Evolutionary conservation across 305 asterid species (phyloP).

Genomic region (Nicotiana rustica): DNA sequence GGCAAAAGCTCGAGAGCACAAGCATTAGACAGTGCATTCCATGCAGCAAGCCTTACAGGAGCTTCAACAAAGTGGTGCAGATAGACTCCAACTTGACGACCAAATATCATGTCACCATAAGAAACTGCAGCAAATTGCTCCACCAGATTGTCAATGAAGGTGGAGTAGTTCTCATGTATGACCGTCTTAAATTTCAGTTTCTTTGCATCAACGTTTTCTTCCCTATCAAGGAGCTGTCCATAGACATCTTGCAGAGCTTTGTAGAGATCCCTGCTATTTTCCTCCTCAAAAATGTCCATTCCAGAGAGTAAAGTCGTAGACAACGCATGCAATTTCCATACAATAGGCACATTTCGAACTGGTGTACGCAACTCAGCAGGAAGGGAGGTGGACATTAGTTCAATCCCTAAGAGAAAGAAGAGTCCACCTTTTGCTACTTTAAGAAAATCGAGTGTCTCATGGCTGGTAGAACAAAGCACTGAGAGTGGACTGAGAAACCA

Average conservation of each 20-base stretch:
- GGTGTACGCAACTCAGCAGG: slow-evolving; percentile 50
- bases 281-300: slow-evolving; percentile 76
- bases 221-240: slow-evolving; percentile 62
- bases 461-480: slow-evolving; percentile 44
- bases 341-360: slow-evolving; percentile 58
- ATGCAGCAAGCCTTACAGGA: slow-evolving; percentile 75
- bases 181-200: slow-evolving; percentile 62
- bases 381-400: slow-evolving; percentile 58
- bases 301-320: slow-evolving; percentile 73
- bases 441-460: slow-evolving; percentile 49
- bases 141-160: slow-evolving; percentile 79
- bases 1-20: slow-evolving; percentile 90
- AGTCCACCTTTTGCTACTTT: slow-evolving; percentile 80
- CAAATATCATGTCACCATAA: slow-evolving; percentile 83
- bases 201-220: slow-evolving; percentile 35
- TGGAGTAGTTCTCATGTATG: slow-evolving; percentile 76
- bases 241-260: slow-evolving; percentile 74
- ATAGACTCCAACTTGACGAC: slow-evolving; percentile 83
- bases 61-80: slow-evolving; percentile 77
- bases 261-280: slow-evolving; percentile 74
- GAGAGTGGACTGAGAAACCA: slow-evolving; percentile 97
- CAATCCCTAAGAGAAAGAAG: slow-evolving; percentile 83
- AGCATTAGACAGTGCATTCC: slow-evolving; percentile 80
- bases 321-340: slow-evolving; percentile 92
- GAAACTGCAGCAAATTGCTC: slow-evolving; percentile 95